A percentile compares a stretch with the other conserved stretches of the same genome.
Conservation (phyloP, 2,329 filamentous ascomycete species). For the Emmonsia crescens region DNA sequence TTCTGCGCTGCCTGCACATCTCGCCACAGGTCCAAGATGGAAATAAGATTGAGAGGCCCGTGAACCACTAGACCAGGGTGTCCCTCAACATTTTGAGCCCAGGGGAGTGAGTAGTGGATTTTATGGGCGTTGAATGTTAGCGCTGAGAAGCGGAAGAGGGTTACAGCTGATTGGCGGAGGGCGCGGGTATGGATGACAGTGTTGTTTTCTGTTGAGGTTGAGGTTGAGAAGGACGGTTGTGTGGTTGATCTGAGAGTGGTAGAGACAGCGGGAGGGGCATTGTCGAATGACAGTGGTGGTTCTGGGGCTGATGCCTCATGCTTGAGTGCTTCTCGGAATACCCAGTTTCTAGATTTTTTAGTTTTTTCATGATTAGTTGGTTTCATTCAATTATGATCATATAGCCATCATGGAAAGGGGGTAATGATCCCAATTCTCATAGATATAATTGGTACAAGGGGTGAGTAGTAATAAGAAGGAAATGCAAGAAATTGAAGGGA, state of each 20-base stretch:
- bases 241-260: slow-evolving; percentile 6
- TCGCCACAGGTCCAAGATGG: slow-evolving; percentile 35
- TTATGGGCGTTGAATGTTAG: slow-evolving; percentile 37
- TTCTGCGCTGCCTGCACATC: slow-evolving; percentile 21
- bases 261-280: slow-evolving; percentile 4
- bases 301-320: slow-evolving; percentile 9
- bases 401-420: not conserved
- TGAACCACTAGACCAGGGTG: slow-evolving; percentile 35
- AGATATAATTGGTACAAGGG: too few species aligned
- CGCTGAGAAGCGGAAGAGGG: slow-evolving; percentile 35
- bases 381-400: not conserved
- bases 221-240: slow-evolving; percentile 13
- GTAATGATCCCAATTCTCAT: not conserved
- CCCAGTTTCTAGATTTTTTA: slow-evolving; percentile 30
- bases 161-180: slow-evolving; percentile 28
- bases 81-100: slow-evolving; percentile 34
- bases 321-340: slow-evolving; percentile 33
- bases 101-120: slow-evolving; percentile 35
- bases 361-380: not conserved
- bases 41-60: slow-evolving; percentile 34
- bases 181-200: slow-evolving; percentile 22
- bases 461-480: not conserved
- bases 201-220: slow-evolving; percentile 5
- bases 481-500: not conserved
- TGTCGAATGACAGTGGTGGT: slow-evolving; percentile 1